Conservation (phyloP, 805 yeast genomes). For the Hanseniaspora valbyensis region DNA sequence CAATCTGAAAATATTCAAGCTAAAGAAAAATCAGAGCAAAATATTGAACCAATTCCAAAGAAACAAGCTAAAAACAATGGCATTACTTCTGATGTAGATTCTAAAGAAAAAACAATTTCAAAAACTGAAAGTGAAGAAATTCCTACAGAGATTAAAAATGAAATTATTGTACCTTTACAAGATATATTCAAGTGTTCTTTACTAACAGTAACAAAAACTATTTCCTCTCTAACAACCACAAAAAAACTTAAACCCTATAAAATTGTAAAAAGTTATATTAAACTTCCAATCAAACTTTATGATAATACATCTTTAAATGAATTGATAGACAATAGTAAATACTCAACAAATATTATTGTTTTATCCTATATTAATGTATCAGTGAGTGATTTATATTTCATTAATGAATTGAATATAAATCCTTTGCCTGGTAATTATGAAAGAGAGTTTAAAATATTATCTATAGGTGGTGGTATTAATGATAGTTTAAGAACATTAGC, state of each 20-base stretch:
- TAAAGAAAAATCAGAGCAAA: background rate
- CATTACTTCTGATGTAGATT: background rate
- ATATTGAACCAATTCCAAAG: background rate
- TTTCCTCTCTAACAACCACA: background rate
- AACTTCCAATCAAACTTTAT: constrained; percentile 27
- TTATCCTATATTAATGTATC: constrained; percentile 25
- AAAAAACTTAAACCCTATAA: constrained; percentile 21
- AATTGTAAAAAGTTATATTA: constrained; percentile 27
- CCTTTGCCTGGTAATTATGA: background rate
- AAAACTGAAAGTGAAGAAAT: background rate
- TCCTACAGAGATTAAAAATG: background rate
- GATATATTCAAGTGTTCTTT: constrained; percentile 10
- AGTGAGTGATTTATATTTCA: background rate
- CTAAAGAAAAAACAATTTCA: background rate
- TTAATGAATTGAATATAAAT: background rate
- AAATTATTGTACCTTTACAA: background rate
- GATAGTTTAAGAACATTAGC: constrained; percentile 3
- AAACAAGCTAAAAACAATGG: background rate
- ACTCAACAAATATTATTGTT: constrained; percentile 29
- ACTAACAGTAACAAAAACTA: constrained; percentile 10
- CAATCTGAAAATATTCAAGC: background rate
- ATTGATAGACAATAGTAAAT: constrained; percentile 16
- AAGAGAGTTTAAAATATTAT: constrained; percentile 13
- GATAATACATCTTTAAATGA: constrained; percentile 19
- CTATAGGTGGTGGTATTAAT: constrained; percentile 14